A percentile compares a stretch with the other conserved stretches of the same genome.
Conservation (phyloP, 768 basidiomycete species). For the Termitomyces eurrhizus region DNA sequence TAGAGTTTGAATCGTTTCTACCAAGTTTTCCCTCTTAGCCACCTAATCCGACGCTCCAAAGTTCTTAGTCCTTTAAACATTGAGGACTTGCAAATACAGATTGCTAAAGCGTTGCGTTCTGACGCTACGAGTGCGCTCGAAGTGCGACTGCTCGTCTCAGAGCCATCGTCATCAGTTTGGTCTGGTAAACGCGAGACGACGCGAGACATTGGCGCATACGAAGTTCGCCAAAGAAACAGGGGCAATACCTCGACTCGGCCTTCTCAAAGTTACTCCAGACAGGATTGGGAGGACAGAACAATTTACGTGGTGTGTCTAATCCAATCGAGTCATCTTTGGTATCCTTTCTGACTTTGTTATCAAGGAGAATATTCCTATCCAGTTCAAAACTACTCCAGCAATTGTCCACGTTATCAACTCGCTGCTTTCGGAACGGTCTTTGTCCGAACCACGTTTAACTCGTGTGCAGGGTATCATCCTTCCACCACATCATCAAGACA, state of each 20-base stretch:
- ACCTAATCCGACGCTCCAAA: constrained; percentile 42
- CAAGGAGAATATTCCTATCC: constrained; percentile 69
- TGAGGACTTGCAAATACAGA: constrained; percentile 36
- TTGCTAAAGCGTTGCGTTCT: constrained; percentile 59
- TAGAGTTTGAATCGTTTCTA: constrained; percentile 16
- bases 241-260: constrained; percentile 17
- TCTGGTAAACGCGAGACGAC: constrained; percentile 8
- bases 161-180: constrained; percentile 36
- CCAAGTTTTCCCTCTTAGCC: constrained; percentile 57
- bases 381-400: constrained; percentile 46
- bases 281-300: constrained; percentile 60
- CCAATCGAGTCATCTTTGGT: not conserved
- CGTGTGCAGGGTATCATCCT: constrained; percentile 52
- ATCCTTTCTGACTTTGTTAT: not conserved
- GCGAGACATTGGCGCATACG: constrained; percentile 51
- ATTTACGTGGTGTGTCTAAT: constrained; percentile 58
- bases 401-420: constrained; percentile 42
- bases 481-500: constrained; percentile 63
- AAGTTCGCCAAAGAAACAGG: constrained; percentile 57
- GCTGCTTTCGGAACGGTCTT: constrained; percentile 25
- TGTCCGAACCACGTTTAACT: constrained; percentile 4
- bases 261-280: constrained; percentile 24
- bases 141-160: constrained; percentile 54
- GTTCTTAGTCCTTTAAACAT: constrained; percentile 25
- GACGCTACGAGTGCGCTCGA: constrained; percentile 47